phyloP scores from a whole-genome alignment of 352 stramenopile species.

The Globisporangium nagaii region DNA sequence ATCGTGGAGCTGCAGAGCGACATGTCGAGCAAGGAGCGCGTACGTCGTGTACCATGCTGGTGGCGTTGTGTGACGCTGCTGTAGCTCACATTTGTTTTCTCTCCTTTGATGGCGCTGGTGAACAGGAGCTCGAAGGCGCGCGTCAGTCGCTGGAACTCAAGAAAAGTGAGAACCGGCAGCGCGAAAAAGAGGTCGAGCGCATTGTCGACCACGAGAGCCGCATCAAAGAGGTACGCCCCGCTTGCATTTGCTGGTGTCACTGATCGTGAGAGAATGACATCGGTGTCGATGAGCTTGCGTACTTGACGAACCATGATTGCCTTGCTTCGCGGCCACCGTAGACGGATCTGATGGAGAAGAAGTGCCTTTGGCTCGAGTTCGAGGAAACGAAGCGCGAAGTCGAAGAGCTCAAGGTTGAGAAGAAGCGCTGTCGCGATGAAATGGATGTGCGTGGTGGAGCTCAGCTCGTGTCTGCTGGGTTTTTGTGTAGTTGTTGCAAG shows the following conservation, averaged over 20 bases:
- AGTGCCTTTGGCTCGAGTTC: constrained; percentile 82
- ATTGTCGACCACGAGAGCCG: constrained; percentile 79
- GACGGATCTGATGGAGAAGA: constrained; percentile 83
- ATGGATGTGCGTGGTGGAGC: constrained; percentile 73
- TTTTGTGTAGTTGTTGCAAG: too few species aligned
- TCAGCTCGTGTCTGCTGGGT: too few species aligned
- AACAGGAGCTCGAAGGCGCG: constrained; percentile 58
- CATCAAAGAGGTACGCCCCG: constrained; percentile 52
- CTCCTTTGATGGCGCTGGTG: not conserved
- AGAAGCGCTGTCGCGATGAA: constrained; percentile 57
- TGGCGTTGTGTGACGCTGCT: too few species aligned
- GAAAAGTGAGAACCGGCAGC: constrained; percentile 75
- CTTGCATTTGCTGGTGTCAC: not conserved
- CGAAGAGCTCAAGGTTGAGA: constrained; percentile 59
- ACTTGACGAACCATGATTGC: too few species aligned
- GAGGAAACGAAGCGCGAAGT: constrained; percentile 69
- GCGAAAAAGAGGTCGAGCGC: constrained; percentile 80
- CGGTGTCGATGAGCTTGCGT: too few species aligned
- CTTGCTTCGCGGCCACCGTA: constrained; percentile 12
- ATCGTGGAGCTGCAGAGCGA: constrained; percentile 75
- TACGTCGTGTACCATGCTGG: too few species aligned
- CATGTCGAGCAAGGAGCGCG: constrained; percentile 63
- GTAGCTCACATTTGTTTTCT: not conserved
- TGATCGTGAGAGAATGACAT: too few species aligned
- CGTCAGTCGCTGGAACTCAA: constrained; percentile 70